phyloP scores from a whole-genome alignment of 176 grass and related monocot genomes.

The Calamus simplicifolius region DNA sequence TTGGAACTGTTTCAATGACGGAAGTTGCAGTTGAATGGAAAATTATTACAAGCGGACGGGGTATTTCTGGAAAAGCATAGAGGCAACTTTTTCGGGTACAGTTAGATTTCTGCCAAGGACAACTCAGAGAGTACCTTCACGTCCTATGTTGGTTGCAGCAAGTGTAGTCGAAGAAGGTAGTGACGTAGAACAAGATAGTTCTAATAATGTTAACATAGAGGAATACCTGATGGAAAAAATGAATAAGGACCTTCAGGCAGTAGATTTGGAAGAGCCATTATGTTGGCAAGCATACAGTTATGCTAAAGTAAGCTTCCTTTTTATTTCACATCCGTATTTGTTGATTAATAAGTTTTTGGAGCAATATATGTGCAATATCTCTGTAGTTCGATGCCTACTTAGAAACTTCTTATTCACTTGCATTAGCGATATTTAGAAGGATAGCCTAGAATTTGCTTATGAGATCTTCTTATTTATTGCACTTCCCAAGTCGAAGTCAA shows the following conservation, averaged over 20 bases:
- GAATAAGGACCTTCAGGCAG: constrained; percentile 74
- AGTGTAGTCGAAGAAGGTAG: constrained; percentile 50
- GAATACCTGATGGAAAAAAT: constrained; percentile 88
- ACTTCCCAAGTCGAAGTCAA: too few relatives aligned
- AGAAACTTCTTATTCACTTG: too few relatives aligned
- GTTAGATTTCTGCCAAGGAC: constrained; percentile 66
- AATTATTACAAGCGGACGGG: constrained; percentile 68
- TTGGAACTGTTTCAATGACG: constrained; percentile 78
- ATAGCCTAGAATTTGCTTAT: too few relatives aligned
- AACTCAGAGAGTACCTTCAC: constrained; percentile 45
- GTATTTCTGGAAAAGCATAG: constrained; percentile 74
- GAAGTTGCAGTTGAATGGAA: constrained; percentile 91
- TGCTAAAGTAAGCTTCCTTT: constrained; percentile 59
- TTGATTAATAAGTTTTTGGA: too few relatives aligned
- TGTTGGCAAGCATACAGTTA: constrained; percentile 98
- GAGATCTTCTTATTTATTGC: too few relatives aligned
- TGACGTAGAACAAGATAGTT: constrained; percentile 63
- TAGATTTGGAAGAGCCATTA: constrained; percentile 89
- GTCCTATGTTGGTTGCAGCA: constrained; percentile 31
- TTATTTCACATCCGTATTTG: too few relatives aligned
- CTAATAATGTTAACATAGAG: constrained; percentile 66
- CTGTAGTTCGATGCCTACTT: too few relatives aligned
- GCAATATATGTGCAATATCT: too few relatives aligned
- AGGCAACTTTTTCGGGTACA: constrained; percentile 81
- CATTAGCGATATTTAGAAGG: too few relatives aligned